Evolutionary conservation across 75 land plant genomes (phyloP), one percentile per base, ranked within the genome.

Genomic region (Pseudotsuga menziesii): DNA sequence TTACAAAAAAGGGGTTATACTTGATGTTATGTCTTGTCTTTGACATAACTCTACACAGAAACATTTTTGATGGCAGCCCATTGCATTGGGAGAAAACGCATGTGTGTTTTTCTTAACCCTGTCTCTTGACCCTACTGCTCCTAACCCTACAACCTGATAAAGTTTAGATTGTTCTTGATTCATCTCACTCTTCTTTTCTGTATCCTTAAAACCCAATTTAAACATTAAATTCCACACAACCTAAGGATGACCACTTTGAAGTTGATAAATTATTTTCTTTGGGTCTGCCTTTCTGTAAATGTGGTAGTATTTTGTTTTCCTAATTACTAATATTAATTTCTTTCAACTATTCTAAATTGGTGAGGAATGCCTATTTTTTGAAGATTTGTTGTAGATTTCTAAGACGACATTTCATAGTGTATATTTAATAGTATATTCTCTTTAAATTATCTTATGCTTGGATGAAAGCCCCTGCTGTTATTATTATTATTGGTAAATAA

Each of bases 41-140:
- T 93, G 87, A 93, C 93, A 81, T 84, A 76, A 77, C 79, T 85
- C 85, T 92, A 80, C 90, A 93, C 84, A 91, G 87, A 77, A 80
- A 85, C 88, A 93, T 90, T 89, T 84, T 86, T 84, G 84, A 89
- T 88, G 91, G 89, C 87, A 91, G 87, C 87, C 81, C 87, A 85
- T 81, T 93, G 94, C 91, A 91, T 91, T 75, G 82, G 91, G 89
- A 91, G 93, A 90, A 87, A 83, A 93, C 85, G 91, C 91, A 85
- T 76, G 89, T 91, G 95, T 69, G 72, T 93, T 91, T 87, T 80
- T 79, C 91, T 84, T 82, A 81, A 78, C 85, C 82, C 84, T 88
- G 75, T 78, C 80, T 83, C 80, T 75, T 80, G 74, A 81, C 88
- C 88, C 81, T 87, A 61, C 81, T 78, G 75, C n/a, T n/a, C n/a